Conservation (phyloP, 2,329 filamentous ascomycete species). For the Aspergillus sp. region DNA sequence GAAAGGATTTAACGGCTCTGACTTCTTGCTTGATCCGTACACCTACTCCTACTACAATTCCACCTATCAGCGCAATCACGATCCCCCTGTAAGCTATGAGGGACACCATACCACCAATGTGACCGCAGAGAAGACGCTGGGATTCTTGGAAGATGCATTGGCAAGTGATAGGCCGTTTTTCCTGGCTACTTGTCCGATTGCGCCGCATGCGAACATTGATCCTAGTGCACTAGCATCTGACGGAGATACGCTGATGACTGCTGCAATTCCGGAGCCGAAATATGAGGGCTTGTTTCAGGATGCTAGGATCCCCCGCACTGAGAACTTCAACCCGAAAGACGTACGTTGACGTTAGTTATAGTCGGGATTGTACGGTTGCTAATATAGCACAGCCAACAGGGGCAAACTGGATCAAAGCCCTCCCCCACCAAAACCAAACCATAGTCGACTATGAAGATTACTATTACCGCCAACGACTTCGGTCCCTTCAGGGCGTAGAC, state of each 20-base stretch:
- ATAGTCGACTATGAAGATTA: conserved; percentile 45
- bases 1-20: conserved; percentile 30
- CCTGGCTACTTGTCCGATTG: conserved; percentile 55
- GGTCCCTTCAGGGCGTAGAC: conserved; percentile 45
- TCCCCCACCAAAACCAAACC: conserved; percentile 36
- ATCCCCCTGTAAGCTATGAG: conserved; percentile 47
- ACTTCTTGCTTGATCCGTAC: conserved; percentile 33
- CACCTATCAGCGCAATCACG: conserved; percentile 52
- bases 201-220: conserved; percentile 53
- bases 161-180: conserved; percentile 54
- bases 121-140: conserved; percentile 49
- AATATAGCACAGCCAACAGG: conserved; percentile 23
- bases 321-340: conserved; percentile 58
- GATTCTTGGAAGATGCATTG: conserved; percentile 54
- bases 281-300: conserved; percentile 56
- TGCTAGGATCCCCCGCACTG: conserved; percentile 51
- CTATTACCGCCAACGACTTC: conserved; percentile 43
- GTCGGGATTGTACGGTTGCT: not conserved
- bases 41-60: conserved; percentile 61
- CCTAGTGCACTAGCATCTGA: conserved; percentile 16
- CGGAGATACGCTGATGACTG: conserved; percentile 20
- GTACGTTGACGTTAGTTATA: conserved; percentile 21
- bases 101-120: conserved; percentile 52
- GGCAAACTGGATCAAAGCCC: conserved; percentile 37
- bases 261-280: conserved; percentile 51